These are phyloP conservation scores for Coriolopsis trogii DNA, from an alignment of 1,284 basidiomycete genomes.

Conservation along the genomic window DNA sequence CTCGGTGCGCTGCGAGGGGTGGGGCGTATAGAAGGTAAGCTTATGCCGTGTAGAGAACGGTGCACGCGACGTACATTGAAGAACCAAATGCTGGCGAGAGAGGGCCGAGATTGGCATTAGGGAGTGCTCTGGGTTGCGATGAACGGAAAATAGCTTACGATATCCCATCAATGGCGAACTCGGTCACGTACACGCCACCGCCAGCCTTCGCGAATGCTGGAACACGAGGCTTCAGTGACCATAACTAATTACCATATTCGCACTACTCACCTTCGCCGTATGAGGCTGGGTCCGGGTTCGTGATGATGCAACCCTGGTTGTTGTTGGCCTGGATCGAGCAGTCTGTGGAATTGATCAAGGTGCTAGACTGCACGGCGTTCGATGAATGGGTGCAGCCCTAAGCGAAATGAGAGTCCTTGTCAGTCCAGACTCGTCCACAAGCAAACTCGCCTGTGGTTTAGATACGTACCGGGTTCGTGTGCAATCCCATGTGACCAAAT, in stretches of 20 bases:
- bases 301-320: conserved; percentile 67
- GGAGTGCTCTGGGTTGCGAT: background rate
- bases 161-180: conserved; percentile 65
- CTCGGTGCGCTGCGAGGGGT: conserved; percentile 55
- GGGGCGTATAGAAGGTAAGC: conserved; percentile 2
- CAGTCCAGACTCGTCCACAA: background rate
- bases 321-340: conserved; percentile 56
- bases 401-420: conserved; percentile 5
- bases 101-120: conserved; percentile 1
- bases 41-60: conserved; percentile 1
- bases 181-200: conserved; percentile 76
- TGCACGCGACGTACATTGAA: conserved; percentile 50
- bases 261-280: conserved; percentile 51
- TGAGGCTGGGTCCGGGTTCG: conserved; percentile 52
- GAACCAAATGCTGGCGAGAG: conserved; percentile 69
- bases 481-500: conserved; percentile 70
- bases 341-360: conserved; percentile 59
- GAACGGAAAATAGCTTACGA: conserved; percentile 47
- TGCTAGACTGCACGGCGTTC: conserved; percentile 50
- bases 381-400: conserved; percentile 57
- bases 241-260: conserved; percentile 3
- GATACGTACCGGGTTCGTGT: conserved; percentile 50
- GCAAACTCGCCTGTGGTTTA: conserved; percentile 8
- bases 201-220: conserved; percentile 59
- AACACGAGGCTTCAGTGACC: conserved; percentile 1